Evolutionary conservation across 805 yeast genomes (phyloP), one percentile per base, ranked within the genome.

Genomic region (Torulaspora delbrueckii): DNA sequence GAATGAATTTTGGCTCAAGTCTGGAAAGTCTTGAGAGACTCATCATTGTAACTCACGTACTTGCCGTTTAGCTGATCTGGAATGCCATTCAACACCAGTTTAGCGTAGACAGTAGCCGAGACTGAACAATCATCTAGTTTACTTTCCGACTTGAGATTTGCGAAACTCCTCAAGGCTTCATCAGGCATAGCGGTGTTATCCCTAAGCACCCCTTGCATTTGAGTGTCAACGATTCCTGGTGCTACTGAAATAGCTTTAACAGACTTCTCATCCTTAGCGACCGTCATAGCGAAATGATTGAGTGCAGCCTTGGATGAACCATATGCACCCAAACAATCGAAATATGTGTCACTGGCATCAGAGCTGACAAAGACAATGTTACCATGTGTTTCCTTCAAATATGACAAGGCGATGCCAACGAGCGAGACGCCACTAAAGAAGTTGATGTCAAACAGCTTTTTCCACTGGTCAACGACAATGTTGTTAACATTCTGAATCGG

Each of bases 191-290:
- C 69, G 3, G 56, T 51, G 38, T 66, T 72, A 12, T 78, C 83
- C 56, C 98, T 78, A 45, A 91, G 88, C 44, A 79, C 82, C 6
- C 53, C 62, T 68, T 93, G 98, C 98, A 93, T 91, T 18, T 71
- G 71, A 1, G 99, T 91, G 60, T 87, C 87, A 2, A 93, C 97
- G 1, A 88, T 95, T 3, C 99, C 98, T 0, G 99, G 99, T 0
- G 96, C 96, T 19, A 93, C 74, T 0, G 96, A 73, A 8, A 89
- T 68, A 3, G 84, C 71, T 23, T 40, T 51, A 8, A 60, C 54
- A 0, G 68, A 73, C 1, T 73, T 69, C 60, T 85, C 89, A 57
- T 89, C 96, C 4, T 67, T 70, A 0, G 86, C 83, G 12, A 91
- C 62, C 10, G 86, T 78, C 38, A 68, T 60, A 5, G 86, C 81